These are phyloP conservation scores for Hygrophoropsis aurantiaca DNA, from an alignment of 768 basidiomycete genomes.

Conservation along the genomic window DNA sequence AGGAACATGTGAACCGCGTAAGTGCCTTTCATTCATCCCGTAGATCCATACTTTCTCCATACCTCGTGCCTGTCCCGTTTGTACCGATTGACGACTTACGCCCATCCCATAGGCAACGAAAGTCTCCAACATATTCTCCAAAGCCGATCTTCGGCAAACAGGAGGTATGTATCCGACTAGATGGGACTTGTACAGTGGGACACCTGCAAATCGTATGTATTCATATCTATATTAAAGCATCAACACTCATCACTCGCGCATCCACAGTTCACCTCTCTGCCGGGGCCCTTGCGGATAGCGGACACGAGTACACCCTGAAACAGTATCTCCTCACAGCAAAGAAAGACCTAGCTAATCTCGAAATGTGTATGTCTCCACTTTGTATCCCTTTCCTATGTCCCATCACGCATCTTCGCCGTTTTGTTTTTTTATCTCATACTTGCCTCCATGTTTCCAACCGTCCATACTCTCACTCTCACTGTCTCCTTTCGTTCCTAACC, in stretches of 20 bases:
- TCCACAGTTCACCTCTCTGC: slow-evolving; percentile 51
- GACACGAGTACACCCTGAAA: slow-evolving; percentile 78
- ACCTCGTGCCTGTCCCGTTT: background rate
- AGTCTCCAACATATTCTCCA: slow-evolving; percentile 48
- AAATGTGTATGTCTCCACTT: slow-evolving; percentile 55
- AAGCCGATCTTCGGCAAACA: slow-evolving; percentile 42
- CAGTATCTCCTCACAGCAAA: slow-evolving; percentile 66
- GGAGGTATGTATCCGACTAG: slow-evolving; percentile 64
- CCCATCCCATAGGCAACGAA: slow-evolving; percentile 39
- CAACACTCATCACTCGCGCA: too few species aligned
- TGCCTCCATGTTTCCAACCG: too few species aligned
- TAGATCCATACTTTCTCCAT: background rate
- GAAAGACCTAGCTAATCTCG: slow-evolving; percentile 56
- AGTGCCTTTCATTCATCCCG: slow-evolving; percentile 13
- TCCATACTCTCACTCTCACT: too few species aligned
- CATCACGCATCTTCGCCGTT: too few species aligned
- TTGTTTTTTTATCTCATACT: background rate
- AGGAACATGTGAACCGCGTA: slow-evolving; percentile 58
- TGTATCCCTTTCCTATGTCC: background rate
- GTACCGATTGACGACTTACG: background rate
- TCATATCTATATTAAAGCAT: too few species aligned
- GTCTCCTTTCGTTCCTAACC: slow-evolving; percentile 1
- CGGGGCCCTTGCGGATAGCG: slow-evolving; percentile 69
- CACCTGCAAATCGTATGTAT: slow-evolving; percentile 48
- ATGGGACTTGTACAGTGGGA: slow-evolving; percentile 53